Conservation (phyloP, 2,329 filamentous ascomycete genomes). For the Sporothrix pallida region DNA sequence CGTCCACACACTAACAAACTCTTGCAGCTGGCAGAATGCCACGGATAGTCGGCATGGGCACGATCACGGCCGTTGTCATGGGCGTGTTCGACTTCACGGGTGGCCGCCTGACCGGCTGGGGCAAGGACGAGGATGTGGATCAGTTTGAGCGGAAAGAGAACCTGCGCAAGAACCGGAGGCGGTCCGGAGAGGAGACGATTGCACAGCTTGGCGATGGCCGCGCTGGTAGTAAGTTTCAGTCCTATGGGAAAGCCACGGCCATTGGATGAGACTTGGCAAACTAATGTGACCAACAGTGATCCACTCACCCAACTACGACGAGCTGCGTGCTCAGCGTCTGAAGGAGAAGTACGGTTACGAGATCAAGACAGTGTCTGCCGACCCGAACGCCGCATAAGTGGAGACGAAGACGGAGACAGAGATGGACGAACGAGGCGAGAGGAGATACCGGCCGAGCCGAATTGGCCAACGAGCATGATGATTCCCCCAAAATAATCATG, state of each 20-base stretch:
- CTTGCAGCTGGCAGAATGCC: slow-evolving; percentile 67
- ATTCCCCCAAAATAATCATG: slow-evolving; percentile 8
- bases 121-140: slow-evolving; percentile 61
- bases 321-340: slow-evolving; percentile 79
- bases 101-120: slow-evolving; percentile 58
- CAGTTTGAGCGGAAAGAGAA: slow-evolving; percentile 79
- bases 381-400: slow-evolving; percentile 43
- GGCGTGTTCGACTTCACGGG: slow-evolving; percentile 72
- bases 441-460: neutral
- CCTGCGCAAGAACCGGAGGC: slow-evolving; percentile 73
- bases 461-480: slow-evolving; percentile 12
- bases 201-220: slow-evolving; percentile 83
- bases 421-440: neutral
- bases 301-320: slow-evolving; percentile 79
- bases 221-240: slow-evolving; percentile 56
- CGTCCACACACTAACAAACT: neutral
- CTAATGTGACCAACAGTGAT: slow-evolving; percentile 59
- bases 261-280: neutral
- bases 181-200: slow-evolving; percentile 79
- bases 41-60: slow-evolving; percentile 71
- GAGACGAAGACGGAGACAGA: neutral
- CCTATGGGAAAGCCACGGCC: slow-evolving; percentile 1
- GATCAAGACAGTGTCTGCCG: slow-evolving; percentile 68
- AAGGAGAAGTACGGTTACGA: slow-evolving; percentile 89
- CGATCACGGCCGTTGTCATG: slow-evolving; percentile 61